Evolutionary conservation across 495 filamentous ascomycete genomes (phyloP).

Genomic region (Penicillium riverlandense): DNA sequence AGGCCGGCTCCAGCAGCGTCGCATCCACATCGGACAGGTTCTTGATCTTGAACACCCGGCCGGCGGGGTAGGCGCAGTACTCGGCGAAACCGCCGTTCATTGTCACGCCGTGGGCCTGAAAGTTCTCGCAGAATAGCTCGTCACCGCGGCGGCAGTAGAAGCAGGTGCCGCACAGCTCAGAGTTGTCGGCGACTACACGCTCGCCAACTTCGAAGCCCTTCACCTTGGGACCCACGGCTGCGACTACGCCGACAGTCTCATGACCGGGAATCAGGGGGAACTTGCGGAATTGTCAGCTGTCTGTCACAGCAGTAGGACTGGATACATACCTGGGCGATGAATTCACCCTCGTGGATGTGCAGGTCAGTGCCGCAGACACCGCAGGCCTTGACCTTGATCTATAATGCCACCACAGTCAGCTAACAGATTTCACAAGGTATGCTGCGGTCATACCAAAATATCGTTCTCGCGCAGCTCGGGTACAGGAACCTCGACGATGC

Average conservation of each 20-base stretch:
- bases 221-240: slow-evolving; percentile 49
- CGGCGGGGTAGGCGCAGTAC: slow-evolving; percentile 51
- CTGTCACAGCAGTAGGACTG: neutral
- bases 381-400: slow-evolving; percentile 54
- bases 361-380: slow-evolving; percentile 63
- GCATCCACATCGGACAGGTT: slow-evolving; percentile 64
- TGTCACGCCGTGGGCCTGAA: slow-evolving; percentile 57
- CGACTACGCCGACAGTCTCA: slow-evolving; percentile 46
- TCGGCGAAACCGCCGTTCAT: slow-evolving; percentile 66
- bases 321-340: slow-evolving; percentile 47
- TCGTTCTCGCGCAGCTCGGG: slow-evolving; percentile 53
- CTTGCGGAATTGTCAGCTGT: slow-evolving; percentile 11
- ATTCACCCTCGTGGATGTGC: slow-evolving; percentile 62
- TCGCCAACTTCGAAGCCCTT: slow-evolving; percentile 59
- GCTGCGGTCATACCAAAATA: slow-evolving; percentile 35
- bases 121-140: slow-evolving; percentile 63
- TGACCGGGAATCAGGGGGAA: slow-evolving; percentile 52
- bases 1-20: slow-evolving; percentile 67
- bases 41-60: slow-evolving; percentile 63
- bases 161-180: slow-evolving; percentile 62
- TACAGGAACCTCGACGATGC: slow-evolving; percentile 52
- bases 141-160: slow-evolving; percentile 69
- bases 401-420: neutral
- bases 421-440: too few relatives aligned
- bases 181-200: slow-evolving; percentile 50